Evolutionary conservation across 2,329 filamentous ascomycete genomes (phyloP).

Genomic region (Penicillium frequentans): DNA sequence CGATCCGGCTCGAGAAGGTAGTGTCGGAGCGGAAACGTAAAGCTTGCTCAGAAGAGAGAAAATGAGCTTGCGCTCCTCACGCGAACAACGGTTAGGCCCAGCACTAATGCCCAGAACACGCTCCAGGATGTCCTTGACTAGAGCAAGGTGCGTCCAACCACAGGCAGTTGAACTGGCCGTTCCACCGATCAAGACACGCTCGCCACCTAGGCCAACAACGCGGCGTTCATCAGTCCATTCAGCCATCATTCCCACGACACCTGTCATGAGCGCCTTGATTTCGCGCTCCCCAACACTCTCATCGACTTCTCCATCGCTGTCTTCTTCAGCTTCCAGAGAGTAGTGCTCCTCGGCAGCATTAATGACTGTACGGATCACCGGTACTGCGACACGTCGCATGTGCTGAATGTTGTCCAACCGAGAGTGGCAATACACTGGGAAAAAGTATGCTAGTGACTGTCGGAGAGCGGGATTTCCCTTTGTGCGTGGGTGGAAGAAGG

Average conservation of each 20-base stretch:
- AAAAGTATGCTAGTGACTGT: constrained; percentile 87
- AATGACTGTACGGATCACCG: constrained; percentile 70
- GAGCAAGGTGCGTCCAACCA: constrained; percentile 75
- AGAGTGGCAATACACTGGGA: constrained; percentile 91
- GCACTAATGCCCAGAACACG: constrained; percentile 58
- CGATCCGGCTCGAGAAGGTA: constrained; percentile 29
- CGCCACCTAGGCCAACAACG: constrained; percentile 60
- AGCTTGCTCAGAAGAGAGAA: constrained; percentile 79
- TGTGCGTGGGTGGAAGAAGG: constrained; percentile 87
- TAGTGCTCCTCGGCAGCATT: constrained; percentile 62
- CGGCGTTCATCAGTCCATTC: constrained; percentile 96
- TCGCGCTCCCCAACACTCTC: constrained; percentile 71
- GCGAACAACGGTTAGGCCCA: constrained; percentile 35
- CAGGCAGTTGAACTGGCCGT: constrained; percentile 60
- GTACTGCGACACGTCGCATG: constrained; percentile 73
- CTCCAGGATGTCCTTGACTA: constrained; percentile 76
- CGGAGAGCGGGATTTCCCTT: constrained; percentile 76
- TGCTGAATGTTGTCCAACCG: constrained; percentile 77
- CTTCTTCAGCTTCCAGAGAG: constrained; percentile 70
- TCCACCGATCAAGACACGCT: constrained; percentile 44
- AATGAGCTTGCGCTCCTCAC: constrained; percentile 83
- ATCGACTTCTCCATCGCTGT: constrained; percentile 71
- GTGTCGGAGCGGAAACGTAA: constrained; percentile 68
- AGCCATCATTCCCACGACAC: constrained; percentile 75
- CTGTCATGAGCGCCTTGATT: constrained; percentile 59